Conservation (phyloP, 345 rosid genomes). For the Pistacia atlantica region DNA sequence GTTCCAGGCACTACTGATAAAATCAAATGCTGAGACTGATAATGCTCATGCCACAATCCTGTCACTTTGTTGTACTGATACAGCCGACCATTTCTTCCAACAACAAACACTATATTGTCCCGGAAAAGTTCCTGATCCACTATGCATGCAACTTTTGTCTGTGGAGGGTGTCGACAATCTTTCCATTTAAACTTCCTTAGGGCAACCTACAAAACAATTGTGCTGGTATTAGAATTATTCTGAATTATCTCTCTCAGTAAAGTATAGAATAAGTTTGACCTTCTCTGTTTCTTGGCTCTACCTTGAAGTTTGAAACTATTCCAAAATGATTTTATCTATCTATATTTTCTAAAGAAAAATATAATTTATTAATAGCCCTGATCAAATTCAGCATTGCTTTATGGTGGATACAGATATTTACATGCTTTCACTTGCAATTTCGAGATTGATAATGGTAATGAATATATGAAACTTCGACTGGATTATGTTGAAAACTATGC, state of each 20-base stretch:
- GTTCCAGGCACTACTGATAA: slow-evolving; percentile 54
- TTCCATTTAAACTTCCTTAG: slow-evolving; percentile 65
- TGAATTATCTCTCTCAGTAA: not conserved
- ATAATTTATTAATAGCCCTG: not conserved
- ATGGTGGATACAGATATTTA: not conserved
- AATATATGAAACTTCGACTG: not conserved
- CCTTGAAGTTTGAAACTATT: not conserved
- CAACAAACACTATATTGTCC: slow-evolving; percentile 52
- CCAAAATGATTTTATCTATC: not conserved
- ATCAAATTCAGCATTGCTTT: not conserved
- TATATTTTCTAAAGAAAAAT: not conserved
- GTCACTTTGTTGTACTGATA: slow-evolving; percentile 71
- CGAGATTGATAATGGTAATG: not conserved
- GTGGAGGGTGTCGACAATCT: slow-evolving; percentile 56
- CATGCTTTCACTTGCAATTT: not conserved
- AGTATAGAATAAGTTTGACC: not conserved
- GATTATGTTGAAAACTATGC: too few species aligned
- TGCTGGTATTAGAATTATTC: slow-evolving; percentile 1
- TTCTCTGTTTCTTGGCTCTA: not conserved
- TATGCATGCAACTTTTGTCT: slow-evolving; percentile 56
- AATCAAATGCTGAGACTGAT: slow-evolving; percentile 62
- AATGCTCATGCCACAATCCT: slow-evolving; percentile 68
- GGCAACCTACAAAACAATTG: slow-evolving; percentile 45
- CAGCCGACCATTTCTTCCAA: slow-evolving; percentile 48
- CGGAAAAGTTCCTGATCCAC: slow-evolving; percentile 65